These are phyloP conservation scores for Dissophora ornata DNA, from an alignment of 192 early-diverging fungal species.

Conservation along the genomic window DNA sequence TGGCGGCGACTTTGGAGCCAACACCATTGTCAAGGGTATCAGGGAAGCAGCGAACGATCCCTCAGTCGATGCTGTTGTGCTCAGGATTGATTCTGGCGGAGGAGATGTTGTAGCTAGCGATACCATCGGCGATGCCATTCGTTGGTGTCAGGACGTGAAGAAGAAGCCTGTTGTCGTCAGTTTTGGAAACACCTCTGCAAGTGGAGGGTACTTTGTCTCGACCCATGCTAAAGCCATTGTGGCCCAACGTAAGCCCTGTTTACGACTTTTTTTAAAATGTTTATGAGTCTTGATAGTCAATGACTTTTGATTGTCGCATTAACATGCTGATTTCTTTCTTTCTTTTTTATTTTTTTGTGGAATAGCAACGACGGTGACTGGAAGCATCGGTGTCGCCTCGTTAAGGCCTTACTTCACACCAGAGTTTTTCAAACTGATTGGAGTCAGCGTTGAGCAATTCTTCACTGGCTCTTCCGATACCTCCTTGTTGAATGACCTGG, in stretches of 20 bases:
- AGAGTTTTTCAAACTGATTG: conserved; percentile 67
- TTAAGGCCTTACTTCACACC: conserved; percentile 64
- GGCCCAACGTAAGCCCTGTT: conserved; percentile 64
- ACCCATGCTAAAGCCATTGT: conserved; percentile 68
- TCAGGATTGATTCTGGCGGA: conserved; percentile 79
- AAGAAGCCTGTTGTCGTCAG: conserved; percentile 76
- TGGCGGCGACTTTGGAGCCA: conserved; percentile 57
- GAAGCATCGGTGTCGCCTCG: conserved; percentile 77
- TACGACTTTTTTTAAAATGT: not conserved
- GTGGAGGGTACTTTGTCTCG: conserved; percentile 70
- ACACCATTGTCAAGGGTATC: conserved; percentile 58
- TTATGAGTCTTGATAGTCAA: not conserved
- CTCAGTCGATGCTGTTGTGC: conserved; percentile 67
- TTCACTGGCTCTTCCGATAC: conserved; percentile 59
- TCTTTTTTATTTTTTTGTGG: not conserved
- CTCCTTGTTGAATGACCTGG: conserved; percentile 62
- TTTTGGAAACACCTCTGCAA: conserved; percentile 68
- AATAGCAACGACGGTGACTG: conserved; percentile 72
- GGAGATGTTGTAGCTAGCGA: conserved; percentile 76
- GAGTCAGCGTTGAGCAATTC: conserved; percentile 70
- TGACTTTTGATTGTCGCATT: not conserved
- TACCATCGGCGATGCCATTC: conserved; percentile 71
- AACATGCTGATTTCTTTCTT: not conserved
- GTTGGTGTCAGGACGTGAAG: conserved; percentile 60
- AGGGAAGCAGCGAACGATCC: conserved; percentile 67